phyloP scores from a whole-genome alignment of 2,329 filamentous ascomycete species.

The Exophiala phaeomuriformis region DNA sequence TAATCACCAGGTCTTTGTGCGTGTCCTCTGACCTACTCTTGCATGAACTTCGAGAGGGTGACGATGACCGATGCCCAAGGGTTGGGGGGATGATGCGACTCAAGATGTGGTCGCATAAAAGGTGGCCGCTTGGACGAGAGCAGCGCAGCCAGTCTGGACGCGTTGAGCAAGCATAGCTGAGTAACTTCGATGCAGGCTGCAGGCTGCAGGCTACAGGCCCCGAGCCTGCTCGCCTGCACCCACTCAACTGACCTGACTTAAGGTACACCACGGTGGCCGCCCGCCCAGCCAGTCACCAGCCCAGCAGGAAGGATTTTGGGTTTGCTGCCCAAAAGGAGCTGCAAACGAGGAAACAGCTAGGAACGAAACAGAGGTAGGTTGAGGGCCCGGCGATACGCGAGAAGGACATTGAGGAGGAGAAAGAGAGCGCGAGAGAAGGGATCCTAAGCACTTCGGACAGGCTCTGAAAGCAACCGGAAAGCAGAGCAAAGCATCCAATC shows the following conservation, averaged over 20 bases:
- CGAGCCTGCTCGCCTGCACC: neutral
- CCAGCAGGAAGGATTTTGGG: neutral
- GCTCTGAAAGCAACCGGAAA: neutral
- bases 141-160: constrained; percentile 17
- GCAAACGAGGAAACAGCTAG: neutral
- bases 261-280: neutral
- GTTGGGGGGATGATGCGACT: constrained; percentile 13
- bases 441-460: neutral
- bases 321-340: constrained; percentile 15
- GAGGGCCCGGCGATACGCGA: too few relatives aligned
- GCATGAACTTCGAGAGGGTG: neutral
- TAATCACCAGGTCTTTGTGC: neutral
- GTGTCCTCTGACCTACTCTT: neutral
- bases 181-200: constrained; percentile 9
- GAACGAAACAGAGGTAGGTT: neutral
- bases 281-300: neutral
- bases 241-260: neutral
- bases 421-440: neutral
- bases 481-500: constrained; percentile 17
- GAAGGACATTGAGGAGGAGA: neutral
- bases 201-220: neutral
- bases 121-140: constrained; percentile 15
- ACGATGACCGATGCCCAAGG: neutral
- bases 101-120: constrained; percentile 20
- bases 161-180: constrained; percentile 3